Evolutionary conservation across 202 grass and related monocot genomes (phyloP).

Genomic region (Eragrostis tef): DNA sequence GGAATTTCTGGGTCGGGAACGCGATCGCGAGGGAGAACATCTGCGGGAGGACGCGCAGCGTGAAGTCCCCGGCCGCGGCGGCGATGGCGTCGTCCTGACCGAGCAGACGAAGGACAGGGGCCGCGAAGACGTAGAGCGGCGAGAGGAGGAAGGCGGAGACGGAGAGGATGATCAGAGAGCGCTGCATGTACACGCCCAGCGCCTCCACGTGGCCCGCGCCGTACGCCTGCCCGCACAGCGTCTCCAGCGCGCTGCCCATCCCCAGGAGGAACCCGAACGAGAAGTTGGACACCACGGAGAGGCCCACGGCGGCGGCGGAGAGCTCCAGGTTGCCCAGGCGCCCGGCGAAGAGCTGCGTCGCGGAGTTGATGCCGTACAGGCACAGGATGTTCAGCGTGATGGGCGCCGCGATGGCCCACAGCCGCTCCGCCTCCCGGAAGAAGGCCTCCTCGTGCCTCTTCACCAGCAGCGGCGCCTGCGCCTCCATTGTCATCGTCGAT

Average conservation of each 20-base stretch:
- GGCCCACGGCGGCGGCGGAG: conserved; percentile 72
- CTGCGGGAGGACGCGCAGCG: conserved; percentile 66
- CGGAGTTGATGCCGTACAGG: conserved; percentile 79
- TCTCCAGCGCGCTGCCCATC: conserved; percentile 95
- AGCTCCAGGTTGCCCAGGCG: conserved; percentile 90
- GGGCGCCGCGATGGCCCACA: conserved; percentile 80
- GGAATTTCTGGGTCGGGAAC: conserved; percentile 89
- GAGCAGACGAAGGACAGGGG: conserved; percentile 52
- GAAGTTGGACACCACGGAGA: conserved; percentile 85
- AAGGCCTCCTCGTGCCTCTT: conserved; percentile 43
- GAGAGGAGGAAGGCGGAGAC: conserved; percentile 59
- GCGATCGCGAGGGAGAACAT: conserved; percentile 78
- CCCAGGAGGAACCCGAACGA: conserved; percentile 91
- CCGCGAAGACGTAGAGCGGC: conserved; percentile 71
- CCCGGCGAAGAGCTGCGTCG: conserved; percentile 82
- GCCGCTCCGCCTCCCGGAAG: conserved; percentile 48
- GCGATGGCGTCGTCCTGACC: conserved; percentile 73
- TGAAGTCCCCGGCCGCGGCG: conserved; percentile 63
- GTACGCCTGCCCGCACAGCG: conserved; percentile 85
- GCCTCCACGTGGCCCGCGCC: conserved; percentile 67
- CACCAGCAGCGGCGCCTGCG: no score
- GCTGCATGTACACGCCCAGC: conserved; percentile 93
- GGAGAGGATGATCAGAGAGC: conserved; percentile 77
- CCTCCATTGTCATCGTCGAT: no score
- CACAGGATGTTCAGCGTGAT: conserved; percentile 84